Base-by-base conservation (phyloP, 257 asterid species). In the Penstemon newberryi region DNA sequence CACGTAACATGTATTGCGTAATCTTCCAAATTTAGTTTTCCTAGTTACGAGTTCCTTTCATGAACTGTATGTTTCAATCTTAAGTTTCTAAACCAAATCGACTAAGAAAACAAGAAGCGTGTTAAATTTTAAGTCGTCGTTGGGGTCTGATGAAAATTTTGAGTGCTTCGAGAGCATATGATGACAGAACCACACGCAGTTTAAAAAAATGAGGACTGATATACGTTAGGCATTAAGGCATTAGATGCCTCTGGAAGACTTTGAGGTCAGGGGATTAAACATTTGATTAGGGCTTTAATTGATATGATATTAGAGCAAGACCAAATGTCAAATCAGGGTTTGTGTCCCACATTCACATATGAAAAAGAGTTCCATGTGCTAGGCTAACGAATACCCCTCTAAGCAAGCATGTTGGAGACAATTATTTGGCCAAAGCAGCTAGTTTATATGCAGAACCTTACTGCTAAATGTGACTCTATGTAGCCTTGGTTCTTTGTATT, bases 101-200 rank as follows among this genome's bases (percentile, higher is more conserved):
- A 25, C 2, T 65, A 43, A 36, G 43, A 66, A 38, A 68, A 45
- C 58, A 60, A 59, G 68, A 49, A 57, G 15, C 45, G 9, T 13
- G 42, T 60, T 56, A 5, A 60, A 65, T 9, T 10, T 37, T 45
- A 8, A 51, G 72, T 46, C 44, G 13, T 56, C 1, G 7, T 38
- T 47, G 8, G 38, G 56, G 38, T 62, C 11, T 18, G 69, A 49
- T 53, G 43, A 9, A 18, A 56, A 4, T 38, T 41, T 40, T 40
- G 65, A 57, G 71, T 63, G 69, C 63, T 45, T 19, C 43, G 54
- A 74, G 45, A 50, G 46, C 63, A 54, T 69, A 55, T 55, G 52
- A 25, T 25, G 33, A 25, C 33, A 25, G 2, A 25, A 25, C 33
- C 33, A 2, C 1, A 2, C 33, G 2, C 33, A 25, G 33, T 25